Base-by-base conservation (phyloP, 345 rosid species). In the Geranium brycei region DNA sequence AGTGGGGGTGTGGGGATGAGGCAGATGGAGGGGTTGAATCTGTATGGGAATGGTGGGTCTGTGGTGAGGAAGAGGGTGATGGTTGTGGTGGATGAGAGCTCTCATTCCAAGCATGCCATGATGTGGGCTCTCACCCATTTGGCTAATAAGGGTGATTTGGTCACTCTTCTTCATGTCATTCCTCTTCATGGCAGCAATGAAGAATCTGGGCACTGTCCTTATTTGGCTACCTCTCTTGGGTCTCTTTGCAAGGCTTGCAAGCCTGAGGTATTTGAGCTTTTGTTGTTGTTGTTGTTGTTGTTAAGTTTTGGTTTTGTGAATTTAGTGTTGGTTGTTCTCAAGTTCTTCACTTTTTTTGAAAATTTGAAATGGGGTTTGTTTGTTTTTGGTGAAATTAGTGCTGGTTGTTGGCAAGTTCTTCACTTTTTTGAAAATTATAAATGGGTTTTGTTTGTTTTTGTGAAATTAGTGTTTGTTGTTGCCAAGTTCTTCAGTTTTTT, bases 101-200 rank as follows among this genome's bases (percentile, higher is more conserved):
- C 96, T 0, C 79, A 82, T 59, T 83, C 96, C 0, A 88, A 80
- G 73, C 95, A 93, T 77, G 99, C 99, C 32, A 88, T 93, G 99
- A 88, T 93, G 80, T 93, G 96, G 96, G 96, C 99, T 35, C 80
- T 92, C 1, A 89, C 96, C n/a, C 91, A 93, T 80, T 80, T 84
- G 1, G 81, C 83, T 58, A 82, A 85, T 66, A 82, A 81, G 76
- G 91, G 89, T 65, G 98, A 92, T 69, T 79, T 84, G 69, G 82
- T 92, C 67, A 89, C 95, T 74, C 79, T 93, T 61, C 96, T 91
- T 47, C 89, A 83, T 62, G 72, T 90, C 35, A 35, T 87, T 8
- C 77, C 80, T 62, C 84, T 83, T 15, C 70, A 5, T 5, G 61
- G 10, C 10, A 7, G 2, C 41, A 35, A 35, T 35, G 41, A 4